Evolutionary conservation across 257 asterid genomes (phyloP).

Genomic region (Scutellaria barbata): DNA sequence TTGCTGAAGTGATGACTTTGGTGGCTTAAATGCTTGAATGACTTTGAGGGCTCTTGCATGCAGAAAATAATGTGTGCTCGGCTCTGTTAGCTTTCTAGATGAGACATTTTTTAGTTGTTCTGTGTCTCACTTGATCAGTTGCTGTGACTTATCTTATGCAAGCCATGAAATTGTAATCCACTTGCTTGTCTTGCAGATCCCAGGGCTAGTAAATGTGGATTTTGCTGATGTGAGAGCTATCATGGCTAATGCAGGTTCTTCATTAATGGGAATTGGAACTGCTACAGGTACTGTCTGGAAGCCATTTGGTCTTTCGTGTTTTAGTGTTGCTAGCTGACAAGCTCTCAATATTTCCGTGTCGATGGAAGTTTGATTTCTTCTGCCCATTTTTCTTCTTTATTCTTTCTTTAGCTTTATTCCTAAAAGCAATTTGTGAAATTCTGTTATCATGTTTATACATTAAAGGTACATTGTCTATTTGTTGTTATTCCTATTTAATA

Average conservation of each 20-base stretch:
- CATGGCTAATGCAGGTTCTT: constrained; percentile 98
- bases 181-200: constrained; percentile 70
- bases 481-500: not conserved
- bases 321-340: constrained; percentile 12
- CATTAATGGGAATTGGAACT: constrained; percentile 98
- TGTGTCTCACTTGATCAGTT: constrained; percentile 7
- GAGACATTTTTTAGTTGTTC: not conserved
- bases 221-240: constrained; percentile 99
- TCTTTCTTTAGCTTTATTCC: not conserved
- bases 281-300: constrained; percentile 73
- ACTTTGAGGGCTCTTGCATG: constrained; percentile 10
- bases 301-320: constrained; percentile 25
- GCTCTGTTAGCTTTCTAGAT: constrained; percentile 8
- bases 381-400: not conserved
- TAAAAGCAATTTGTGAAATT: not conserved
- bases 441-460: not conserved
- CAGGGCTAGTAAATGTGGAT: constrained; percentile 97
- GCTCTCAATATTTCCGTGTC: constrained; percentile 17
- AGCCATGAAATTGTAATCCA: constrained; percentile 8
- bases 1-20: constrained; percentile 4
- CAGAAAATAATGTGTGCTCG: not conserved
- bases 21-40: constrained; percentile 9
- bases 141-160: constrained; percentile 16
- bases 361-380: constrained; percentile 15
- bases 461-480: constrained; percentile 9